phyloP scores from a whole-genome alignment of 2,329 filamentous ascomycete species.

The Dactylellina drechsleri region DNA sequence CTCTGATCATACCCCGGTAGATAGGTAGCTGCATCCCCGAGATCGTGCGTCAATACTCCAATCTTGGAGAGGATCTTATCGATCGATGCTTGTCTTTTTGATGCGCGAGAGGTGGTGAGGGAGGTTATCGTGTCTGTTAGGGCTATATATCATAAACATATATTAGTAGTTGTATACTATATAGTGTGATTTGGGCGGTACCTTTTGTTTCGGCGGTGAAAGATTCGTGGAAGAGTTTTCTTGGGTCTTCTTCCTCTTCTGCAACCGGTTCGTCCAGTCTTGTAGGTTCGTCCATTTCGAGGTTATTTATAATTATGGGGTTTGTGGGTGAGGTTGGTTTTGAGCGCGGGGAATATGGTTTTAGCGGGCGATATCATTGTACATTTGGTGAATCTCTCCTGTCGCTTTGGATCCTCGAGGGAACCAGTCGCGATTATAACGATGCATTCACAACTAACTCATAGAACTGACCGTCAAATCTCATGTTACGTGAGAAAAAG shows the following conservation, averaged over 20 bases:
- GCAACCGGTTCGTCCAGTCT: slow-evolving; percentile 7
- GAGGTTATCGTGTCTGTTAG: slow-evolving; percentile 79
- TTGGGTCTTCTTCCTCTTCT: slow-evolving; percentile 4
- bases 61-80: slow-evolving; percentile 84
- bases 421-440: too few relatives aligned
- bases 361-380: too few relatives aligned
- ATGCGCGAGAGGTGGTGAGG: slow-evolving; percentile 71
- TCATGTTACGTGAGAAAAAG: slow-evolving; percentile 21
- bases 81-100: slow-evolving; percentile 81
- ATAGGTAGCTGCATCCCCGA: slow-evolving; percentile 82
- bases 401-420: too few relatives aligned
- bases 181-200: background rate
- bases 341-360: too few relatives aligned
- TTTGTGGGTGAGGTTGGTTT: too few relatives aligned
- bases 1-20: slow-evolving; percentile 90
- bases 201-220: slow-evolving; percentile 28
- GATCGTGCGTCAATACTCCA: slow-evolving; percentile 80
- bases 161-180: background rate
- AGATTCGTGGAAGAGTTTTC: slow-evolving; percentile 22
- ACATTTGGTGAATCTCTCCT: too few relatives aligned
- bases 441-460: too few relatives aligned
- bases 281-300: background rate
- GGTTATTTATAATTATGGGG: too few relatives aligned
- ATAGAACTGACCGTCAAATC: too few relatives aligned
- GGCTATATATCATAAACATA: slow-evolving; percentile 64